Conservation (phyloP, 2,329 filamentous ascomycete genomes). For the Chaetomiaceae sp. region DNA sequence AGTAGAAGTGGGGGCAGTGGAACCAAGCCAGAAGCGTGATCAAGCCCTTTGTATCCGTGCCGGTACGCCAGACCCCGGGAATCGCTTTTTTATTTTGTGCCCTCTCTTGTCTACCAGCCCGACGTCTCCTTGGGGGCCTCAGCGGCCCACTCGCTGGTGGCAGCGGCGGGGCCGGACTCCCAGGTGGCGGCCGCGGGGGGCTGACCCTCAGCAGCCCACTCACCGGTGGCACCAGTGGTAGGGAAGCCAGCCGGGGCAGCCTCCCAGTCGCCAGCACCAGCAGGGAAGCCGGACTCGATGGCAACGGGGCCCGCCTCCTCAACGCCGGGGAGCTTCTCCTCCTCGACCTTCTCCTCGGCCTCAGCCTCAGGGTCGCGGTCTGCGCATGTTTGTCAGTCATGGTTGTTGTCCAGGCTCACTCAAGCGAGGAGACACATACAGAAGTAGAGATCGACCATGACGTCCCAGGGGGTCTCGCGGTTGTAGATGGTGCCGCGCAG, state of each 20-base stretch:
- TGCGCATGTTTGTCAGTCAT: slow-evolving; percentile 32
- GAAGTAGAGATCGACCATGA: slow-evolving; percentile 99
- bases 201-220: slow-evolving; percentile 47
- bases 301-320: slow-evolving; percentile 78
- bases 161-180: slow-evolving; percentile 53
- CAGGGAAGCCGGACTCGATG: slow-evolving; percentile 71
- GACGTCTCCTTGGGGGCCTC: slow-evolving; percentile 40
- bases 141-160: slow-evolving; percentile 51
- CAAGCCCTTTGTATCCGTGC: slow-evolving; percentile 18
- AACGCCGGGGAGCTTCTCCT: slow-evolving; percentile 81
- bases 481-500: slow-evolving; percentile 93
- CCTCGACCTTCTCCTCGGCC: slow-evolving; percentile 94
- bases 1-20: slow-evolving; percentile 13
- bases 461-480: slow-evolving; percentile 96
- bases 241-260: slow-evolving; percentile 66
- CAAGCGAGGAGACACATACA: slow-evolving; percentile 47
- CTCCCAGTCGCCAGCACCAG: slow-evolving; percentile 70
- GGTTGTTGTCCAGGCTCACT: not conserved
- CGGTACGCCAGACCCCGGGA: slow-evolving; percentile 24
- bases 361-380: slow-evolving; percentile 99
- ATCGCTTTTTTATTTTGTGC: slow-evolving; percentile 21
- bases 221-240: slow-evolving; percentile 49
- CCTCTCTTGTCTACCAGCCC: slow-evolving; percentile 41
- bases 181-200: slow-evolving; percentile 38
- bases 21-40: slow-evolving; percentile 20